These are phyloP conservation scores for Arachis hypogaea DNA, from an alignment of 306 rosid species.

Conservation along the genomic window DNA sequence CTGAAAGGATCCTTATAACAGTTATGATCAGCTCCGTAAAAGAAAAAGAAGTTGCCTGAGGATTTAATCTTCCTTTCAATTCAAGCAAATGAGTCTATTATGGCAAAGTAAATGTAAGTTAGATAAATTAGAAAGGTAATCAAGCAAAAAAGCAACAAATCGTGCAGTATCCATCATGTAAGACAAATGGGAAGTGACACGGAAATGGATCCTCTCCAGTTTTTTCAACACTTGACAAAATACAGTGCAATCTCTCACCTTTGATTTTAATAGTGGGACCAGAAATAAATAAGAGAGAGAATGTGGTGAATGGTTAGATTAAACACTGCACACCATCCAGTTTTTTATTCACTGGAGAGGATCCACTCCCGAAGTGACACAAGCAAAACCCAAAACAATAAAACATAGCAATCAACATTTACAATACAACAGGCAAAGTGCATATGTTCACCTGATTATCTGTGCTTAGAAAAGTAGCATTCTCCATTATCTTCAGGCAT, in stretches of 20 bases:
- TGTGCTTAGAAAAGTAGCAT: constrained; percentile 88
- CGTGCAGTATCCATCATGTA: constrained; percentile 3
- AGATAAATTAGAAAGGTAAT: constrained; percentile 32
- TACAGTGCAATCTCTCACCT: too few species aligned
- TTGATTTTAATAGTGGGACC: too few species aligned
- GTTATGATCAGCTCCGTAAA: constrained; percentile 71
- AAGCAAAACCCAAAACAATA: constrained; percentile 22
- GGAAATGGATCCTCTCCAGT: too few species aligned
- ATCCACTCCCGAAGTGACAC: not conserved
- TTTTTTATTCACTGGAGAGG: too few species aligned
- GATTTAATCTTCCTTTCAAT: constrained; percentile 64
- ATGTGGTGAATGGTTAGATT: too few species aligned
- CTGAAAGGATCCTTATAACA: constrained; percentile 84
- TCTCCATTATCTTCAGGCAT: constrained; percentile 98
- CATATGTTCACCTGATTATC: constrained; percentile 77
- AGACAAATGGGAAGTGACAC: constrained; percentile 8
- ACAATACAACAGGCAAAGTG: constrained; percentile 12
- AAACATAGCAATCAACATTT: not conserved
- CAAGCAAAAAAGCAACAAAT: constrained; percentile 28
- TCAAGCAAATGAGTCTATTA: constrained; percentile 84
- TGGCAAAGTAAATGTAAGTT: constrained; percentile 40
- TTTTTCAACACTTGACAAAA: too few species aligned
- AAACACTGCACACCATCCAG: too few species aligned
- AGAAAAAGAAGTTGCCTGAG: constrained; percentile 47
- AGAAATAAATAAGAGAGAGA: too few species aligned